A percentile compares a stretch with the other conserved stretches of the same genome.
phyloP scores from a whole-genome alignment of 2,329 filamentous ascomycete genomes.

The Ramularia endophylla region DNA sequence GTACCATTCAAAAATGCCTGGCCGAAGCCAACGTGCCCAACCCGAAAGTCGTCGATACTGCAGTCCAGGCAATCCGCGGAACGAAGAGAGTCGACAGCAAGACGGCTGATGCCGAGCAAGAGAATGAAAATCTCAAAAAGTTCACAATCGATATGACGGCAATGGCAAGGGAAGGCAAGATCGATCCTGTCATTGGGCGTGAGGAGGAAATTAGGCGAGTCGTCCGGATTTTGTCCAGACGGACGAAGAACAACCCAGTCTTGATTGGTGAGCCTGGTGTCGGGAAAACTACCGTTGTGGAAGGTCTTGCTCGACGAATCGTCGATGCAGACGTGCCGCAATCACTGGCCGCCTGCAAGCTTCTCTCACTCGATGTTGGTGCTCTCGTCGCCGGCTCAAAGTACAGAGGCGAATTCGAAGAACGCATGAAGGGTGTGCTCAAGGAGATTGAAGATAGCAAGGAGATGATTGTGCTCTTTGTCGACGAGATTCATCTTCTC shows the following conservation, averaged over 20 bases:
- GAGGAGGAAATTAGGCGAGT: slow-evolving; percentile 94
- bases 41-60: slow-evolving; percentile 79
- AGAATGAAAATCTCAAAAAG: slow-evolving; percentile 93
- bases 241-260: slow-evolving; percentile 98
- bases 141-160: slow-evolving; percentile 99
- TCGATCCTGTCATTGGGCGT: slow-evolving; percentile 93
- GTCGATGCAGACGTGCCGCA: slow-evolving; percentile 96
- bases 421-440: slow-evolving; percentile 97
- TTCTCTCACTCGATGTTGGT: slow-evolving; percentile 92
- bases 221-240: slow-evolving; percentile 81
- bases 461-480: slow-evolving; percentile 95
- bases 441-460: slow-evolving; percentile 95
- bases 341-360: slow-evolving; percentile 86
- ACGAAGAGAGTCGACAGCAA: slow-evolving; percentile 93
- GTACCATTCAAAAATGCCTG: slow-evolving; percentile 64
- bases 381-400: slow-evolving; percentile 95
- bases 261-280: slow-evolving; percentile 97
- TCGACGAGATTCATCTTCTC: slow-evolving; percentile 96
- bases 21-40: slow-evolving; percentile 89
- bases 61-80: slow-evolving; percentile 86
- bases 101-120: slow-evolving; percentile 85
- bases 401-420: slow-evolving; percentile 97
- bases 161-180: slow-evolving; percentile 93
- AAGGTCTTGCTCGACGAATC: slow-evolving; percentile 90
- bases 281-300: slow-evolving; percentile 96